Evolutionary conservation across 306 rosid genomes (phyloP).

Genomic region (Geum urbanum): DNA sequence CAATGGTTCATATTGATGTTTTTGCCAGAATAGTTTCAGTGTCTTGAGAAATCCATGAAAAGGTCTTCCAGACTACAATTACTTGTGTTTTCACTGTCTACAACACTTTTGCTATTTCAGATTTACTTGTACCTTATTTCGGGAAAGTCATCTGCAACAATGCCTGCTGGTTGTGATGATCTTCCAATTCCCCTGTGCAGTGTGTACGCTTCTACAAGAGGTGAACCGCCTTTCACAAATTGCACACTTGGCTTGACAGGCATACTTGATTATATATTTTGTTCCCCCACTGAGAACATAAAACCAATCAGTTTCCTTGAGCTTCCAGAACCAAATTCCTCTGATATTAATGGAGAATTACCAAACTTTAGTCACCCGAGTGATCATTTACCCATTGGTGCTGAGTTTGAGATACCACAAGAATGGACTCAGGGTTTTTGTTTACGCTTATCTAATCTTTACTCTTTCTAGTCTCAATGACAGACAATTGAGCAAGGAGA

Average conservation of each 20-base stretch:
- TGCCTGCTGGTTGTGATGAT: slow-evolving; percentile 41
- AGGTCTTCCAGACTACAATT: background rate
- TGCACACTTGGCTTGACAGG: slow-evolving; percentile 80
- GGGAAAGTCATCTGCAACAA: slow-evolving; percentile 38
- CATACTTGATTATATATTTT: slow-evolving; percentile 71
- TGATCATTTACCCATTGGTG: slow-evolving; percentile 55
- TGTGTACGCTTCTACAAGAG: slow-evolving; percentile 52
- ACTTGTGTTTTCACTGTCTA: slow-evolving; percentile 11
- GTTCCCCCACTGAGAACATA: slow-evolving; percentile 49
- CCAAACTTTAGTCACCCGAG: slow-evolving; percentile 39
- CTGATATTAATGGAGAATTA: slow-evolving; percentile 67
- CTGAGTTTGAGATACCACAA: slow-evolving; percentile 56
- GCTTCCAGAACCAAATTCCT: slow-evolving; percentile 55
- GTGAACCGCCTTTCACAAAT: slow-evolving; percentile 86
- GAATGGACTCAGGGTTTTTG: slow-evolving; percentile 16
- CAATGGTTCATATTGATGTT: slow-evolving; percentile 16
- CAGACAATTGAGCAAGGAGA: background rate
- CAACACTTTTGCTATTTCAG: slow-evolving; percentile 37
- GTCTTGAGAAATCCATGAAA: no score
- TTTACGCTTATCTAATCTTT: no score
- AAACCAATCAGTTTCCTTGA: slow-evolving; percentile 71
- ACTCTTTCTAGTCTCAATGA: no score
- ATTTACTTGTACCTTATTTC: slow-evolving; percentile 67
- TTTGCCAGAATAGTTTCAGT: background rate
- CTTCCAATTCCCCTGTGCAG: slow-evolving; percentile 61